These are phyloP conservation scores for Huntiella decipiens DNA, from an alignment of 2,329 filamentous ascomycete species.

Conservation along the genomic window DNA sequence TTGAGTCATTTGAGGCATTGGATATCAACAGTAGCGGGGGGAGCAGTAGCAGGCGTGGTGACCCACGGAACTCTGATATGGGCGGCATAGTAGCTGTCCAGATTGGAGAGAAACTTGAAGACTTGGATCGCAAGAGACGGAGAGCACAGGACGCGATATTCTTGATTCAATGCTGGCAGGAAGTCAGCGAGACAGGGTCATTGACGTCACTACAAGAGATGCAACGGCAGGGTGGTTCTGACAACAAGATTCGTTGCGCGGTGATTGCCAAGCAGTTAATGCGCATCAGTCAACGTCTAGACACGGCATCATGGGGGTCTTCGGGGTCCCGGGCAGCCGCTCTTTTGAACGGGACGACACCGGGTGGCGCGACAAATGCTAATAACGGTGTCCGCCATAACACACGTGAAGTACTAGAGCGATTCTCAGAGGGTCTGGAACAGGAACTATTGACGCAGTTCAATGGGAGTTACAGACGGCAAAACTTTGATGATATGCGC, in stretches of 20 bases:
- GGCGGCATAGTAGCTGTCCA: slow-evolving; percentile 62
- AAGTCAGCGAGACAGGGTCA: slow-evolving; percentile 78
- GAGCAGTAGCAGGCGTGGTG: slow-evolving; percentile 27
- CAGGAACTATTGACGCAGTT: slow-evolving; percentile 92
- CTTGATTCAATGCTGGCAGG: slow-evolving; percentile 88
- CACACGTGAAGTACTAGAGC: slow-evolving; percentile 81
- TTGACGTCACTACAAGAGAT: slow-evolving; percentile 78
- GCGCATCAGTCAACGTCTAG: slow-evolving; percentile 81
- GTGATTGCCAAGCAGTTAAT: slow-evolving; percentile 85
- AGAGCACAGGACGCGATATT: slow-evolving; percentile 87
- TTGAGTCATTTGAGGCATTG: slow-evolving; percentile 77
- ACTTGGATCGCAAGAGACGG: slow-evolving; percentile 79
- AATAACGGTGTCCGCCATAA: slow-evolving; percentile 30
- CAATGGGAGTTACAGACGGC: slow-evolving; percentile 85
- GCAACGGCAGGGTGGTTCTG: slow-evolving; percentile 62
- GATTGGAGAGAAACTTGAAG: slow-evolving; percentile 84
- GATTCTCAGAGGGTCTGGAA: slow-evolving; percentile 87
- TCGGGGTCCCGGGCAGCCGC: slow-evolving; percentile 36
- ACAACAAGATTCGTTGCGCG: slow-evolving; percentile 86
- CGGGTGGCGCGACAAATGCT: slow-evolving; percentile 18
- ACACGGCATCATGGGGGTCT: slow-evolving; percentile 56
- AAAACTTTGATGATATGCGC: slow-evolving; percentile 96
- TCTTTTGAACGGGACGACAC: slow-evolving; percentile 26
- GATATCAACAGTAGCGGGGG: slow-evolving; percentile 43
- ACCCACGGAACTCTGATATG: slow-evolving; percentile 2